Evolutionary conservation across 257 asterid genomes (phyloP), one percentile per base, ranked within the genome.

Genomic region (Lycium barbarum): DNA sequence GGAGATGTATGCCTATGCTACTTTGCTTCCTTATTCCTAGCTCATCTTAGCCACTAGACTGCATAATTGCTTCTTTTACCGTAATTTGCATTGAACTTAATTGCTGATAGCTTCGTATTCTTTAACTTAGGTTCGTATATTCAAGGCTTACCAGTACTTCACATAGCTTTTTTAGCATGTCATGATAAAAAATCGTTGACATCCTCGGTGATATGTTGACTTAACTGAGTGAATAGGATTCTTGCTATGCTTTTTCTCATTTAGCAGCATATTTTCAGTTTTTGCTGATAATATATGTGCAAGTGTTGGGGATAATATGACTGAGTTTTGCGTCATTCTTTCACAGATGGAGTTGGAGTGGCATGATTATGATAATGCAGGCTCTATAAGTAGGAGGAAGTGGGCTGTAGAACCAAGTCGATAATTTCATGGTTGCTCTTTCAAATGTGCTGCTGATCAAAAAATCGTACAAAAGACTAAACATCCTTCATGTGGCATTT

Each of bases 341-440:
- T 88, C 70, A 73, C 85, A 96, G 99, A 92, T 96, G 99, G 99
- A 95, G 88, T 88, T 92, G 90, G 93, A 88, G 76, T 95, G 99
- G 99, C 93, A 93, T 53, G 97, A 95, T 85, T 85, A 93, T 9
- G 92, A 91, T 65, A 68, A 71, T 85, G 81, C 90, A 35, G 95
- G 97, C 47, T 90, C 93, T 72, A 81, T 86, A 33, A 90, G 93
- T 72, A 83, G 89, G 92, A 90, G 89, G 85, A 93, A 87, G 84
- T 81, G 90, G 91, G 72, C 90, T 6, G 86, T 83, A 81, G 92
- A 90, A 76, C 86, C 89, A 55, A 81, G 83, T 54, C 85, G 86
- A 55, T 92, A 87, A 91, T 49, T 53, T 61, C 83, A 20, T 59
- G 71, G 58, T 49, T 40, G 65, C 0, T 74, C 78, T 54, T 83